Base-by-base conservation (phyloP, 257 asterid genomes). In the Galeopsis tetrahit region DNA sequence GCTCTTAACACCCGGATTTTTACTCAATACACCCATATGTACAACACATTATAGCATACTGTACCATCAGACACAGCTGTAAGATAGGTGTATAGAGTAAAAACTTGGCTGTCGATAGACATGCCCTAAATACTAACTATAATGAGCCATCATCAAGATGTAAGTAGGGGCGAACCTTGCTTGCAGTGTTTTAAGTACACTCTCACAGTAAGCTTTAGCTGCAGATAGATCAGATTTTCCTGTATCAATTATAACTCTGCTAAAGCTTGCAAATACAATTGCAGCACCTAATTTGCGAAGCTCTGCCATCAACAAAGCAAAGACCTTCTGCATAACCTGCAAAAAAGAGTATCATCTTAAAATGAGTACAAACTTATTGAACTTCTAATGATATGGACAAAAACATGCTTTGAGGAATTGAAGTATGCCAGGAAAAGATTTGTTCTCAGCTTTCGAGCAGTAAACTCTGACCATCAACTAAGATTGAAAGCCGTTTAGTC, bases 271-370 rank as follows among this genome's bases (percentile, higher is more conserved):
- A 71, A 83, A 91, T 64, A 95, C 85, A 68, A 95, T 80, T 57
- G 81, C 79, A 28, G 95, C 97, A 66, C 99, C 99, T 80, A 95
- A 80, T 80, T 95, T 95, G 57, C 97, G 97, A 63, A 95, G 82
- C 83, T 95, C 99, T 2, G 97, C 96, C 90, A 95, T 78, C 77
- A 95, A 89, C 83, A 95, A 71, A 56, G 97, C 98, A 83, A 95
- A 95, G 69, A 92, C 91, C 85, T 90, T 90, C 71, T 87, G 93
- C 98, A 92, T 95, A 79, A 90, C 91, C 99, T 95, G 90, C 39
- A 77, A 80, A 64, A 43, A 53, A 64, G 74, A 66, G 62, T 49
- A 68, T 33, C 65, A 76, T 55, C 58, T 52, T 66, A 32, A 15
- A 34, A 13, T 78, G 68, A 48, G 63, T 57, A 42, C 14, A 71